Conservation (phyloP, 768 basidiomycete genomes). For the Collybia mongolica region DNA sequence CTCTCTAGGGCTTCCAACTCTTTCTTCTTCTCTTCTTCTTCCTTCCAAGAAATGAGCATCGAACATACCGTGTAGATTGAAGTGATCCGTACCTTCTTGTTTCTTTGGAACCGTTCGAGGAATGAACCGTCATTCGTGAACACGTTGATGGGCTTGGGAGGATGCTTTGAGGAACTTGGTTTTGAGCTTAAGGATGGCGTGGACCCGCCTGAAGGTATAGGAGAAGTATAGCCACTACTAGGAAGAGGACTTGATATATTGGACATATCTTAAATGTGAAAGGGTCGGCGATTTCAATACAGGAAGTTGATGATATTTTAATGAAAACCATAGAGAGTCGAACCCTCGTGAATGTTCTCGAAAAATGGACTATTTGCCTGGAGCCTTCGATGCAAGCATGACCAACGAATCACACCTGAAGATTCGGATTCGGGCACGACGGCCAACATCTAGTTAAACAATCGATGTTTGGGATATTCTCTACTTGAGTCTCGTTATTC, state of each 20-base stretch:
- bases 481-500: no score
- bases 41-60: slow-evolving; percentile 28
- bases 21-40: slow-evolving; percentile 58
- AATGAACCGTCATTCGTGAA: slow-evolving; percentile 74
- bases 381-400: no score
- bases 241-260: slow-evolving; percentile 10
- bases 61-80: neutral
- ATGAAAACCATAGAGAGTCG: no score
- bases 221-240: slow-evolving; percentile 12
- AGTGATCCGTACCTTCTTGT: slow-evolving; percentile 43
- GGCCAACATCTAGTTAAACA: no score
- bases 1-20: slow-evolving; percentile 48
- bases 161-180: slow-evolving; percentile 32
- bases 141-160: slow-evolving; percentile 44
- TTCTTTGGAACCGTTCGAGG: slow-evolving; percentile 59
- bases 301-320: no score
- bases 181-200: slow-evolving; percentile 9
- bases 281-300: no score
- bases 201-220: slow-evolving; percentile 4
- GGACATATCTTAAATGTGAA: slow-evolving; percentile 9
- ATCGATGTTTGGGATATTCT: no score
- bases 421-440: no score
- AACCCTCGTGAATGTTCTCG: no score
- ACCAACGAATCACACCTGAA: no score
- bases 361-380: no score